A percentile compares a stretch with the other conserved stretches of the same genome.
phyloP scores from a whole-genome alignment of 1,284 basidiomycete genomes.

The Cerioporus squamosus region DNA sequence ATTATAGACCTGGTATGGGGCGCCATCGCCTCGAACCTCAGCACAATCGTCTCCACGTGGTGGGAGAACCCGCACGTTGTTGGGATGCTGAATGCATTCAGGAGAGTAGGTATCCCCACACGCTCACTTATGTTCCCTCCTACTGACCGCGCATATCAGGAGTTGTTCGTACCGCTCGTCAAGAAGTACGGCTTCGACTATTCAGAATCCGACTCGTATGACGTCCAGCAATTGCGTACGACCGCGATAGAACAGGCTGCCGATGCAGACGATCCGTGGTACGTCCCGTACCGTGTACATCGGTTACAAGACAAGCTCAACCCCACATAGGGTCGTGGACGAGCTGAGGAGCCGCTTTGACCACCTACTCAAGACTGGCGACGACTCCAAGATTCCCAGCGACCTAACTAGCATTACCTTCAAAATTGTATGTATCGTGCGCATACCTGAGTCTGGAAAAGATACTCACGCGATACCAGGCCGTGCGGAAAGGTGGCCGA shows the following conservation, averaged over 20 bases:
- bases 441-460: neutral
- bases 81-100: slow-evolving; percentile 66
- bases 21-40: slow-evolving; percentile 61
- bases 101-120: slow-evolving; percentile 45
- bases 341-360: slow-evolving; percentile 81
- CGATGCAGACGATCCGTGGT: slow-evolving; percentile 65
- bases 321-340: slow-evolving; percentile 61
- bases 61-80: slow-evolving; percentile 80
- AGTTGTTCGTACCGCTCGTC: slow-evolving; percentile 81
- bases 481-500: slow-evolving; percentile 49
- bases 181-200: slow-evolving; percentile 84
- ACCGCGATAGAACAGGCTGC: slow-evolving; percentile 75
- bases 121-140: neutral
- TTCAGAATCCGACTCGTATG: slow-evolving; percentile 68
- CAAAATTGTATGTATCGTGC: slow-evolving; percentile 44
- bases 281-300: slow-evolving; percentile 12
- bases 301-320: neutral
- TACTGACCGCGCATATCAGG: slow-evolving; percentile 39
- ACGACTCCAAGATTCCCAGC: slow-evolving; percentile 81
- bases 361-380: slow-evolving; percentile 71
- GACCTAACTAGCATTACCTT: slow-evolving; percentile 69
- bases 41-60: slow-evolving; percentile 73
- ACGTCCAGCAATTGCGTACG: slow-evolving; percentile 79
- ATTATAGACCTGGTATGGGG: slow-evolving; percentile 75
- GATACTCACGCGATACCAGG: slow-evolving; percentile 48